Evolutionary conservation across 176 grass and related monocot species (phyloP), one percentile per base, ranked within the genome.

Genomic region (Lolium multiflorum): DNA sequence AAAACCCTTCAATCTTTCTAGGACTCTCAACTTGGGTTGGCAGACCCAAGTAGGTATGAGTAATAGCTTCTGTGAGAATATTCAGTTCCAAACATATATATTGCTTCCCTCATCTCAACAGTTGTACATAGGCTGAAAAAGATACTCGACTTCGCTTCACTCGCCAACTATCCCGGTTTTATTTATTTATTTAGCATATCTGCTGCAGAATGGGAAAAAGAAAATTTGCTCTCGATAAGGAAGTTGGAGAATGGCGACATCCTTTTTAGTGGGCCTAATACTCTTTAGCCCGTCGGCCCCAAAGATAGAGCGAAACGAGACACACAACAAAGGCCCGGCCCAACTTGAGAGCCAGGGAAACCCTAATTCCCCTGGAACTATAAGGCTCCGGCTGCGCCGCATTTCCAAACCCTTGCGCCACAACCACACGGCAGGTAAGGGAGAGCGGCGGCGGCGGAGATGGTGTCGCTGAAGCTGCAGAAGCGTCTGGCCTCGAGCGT

Each of bases 391-490:
- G 18, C 63, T 3, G 47, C 63, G 47, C 80, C 63, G 63, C 80
- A 22, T 69, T 82, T 10, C 12, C 28, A 11, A 39, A 69, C 63
- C 63, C 63, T 82, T 55, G 26, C 79, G 62, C 63, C 28, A 39
- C 63, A 51, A 67, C 46, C 79, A 67, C 44, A 51, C 62, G 11
- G 79, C 5, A 50, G 79, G 61, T 81, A 67, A 81, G 79, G 61
- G 62, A 52, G 62, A 81, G 80, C 48, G 63, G 80, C 80, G 63
- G 80, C 80, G 61, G 77, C 57, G 80, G 39, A 56, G 68, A 92
- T 92, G 90, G 90, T 92, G 62, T 92, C 90, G 52, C 81, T 92
- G 38, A 92, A 92, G 48, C 86, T 92, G 26, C 86, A 92, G 86
- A 92, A 92, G 86, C 81, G 91, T 10, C 91, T 92, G 22, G 79